phyloP scores from a whole-genome alignment of 1,284 basidiomycete species.

The Ganoderma lucidum region DNA sequence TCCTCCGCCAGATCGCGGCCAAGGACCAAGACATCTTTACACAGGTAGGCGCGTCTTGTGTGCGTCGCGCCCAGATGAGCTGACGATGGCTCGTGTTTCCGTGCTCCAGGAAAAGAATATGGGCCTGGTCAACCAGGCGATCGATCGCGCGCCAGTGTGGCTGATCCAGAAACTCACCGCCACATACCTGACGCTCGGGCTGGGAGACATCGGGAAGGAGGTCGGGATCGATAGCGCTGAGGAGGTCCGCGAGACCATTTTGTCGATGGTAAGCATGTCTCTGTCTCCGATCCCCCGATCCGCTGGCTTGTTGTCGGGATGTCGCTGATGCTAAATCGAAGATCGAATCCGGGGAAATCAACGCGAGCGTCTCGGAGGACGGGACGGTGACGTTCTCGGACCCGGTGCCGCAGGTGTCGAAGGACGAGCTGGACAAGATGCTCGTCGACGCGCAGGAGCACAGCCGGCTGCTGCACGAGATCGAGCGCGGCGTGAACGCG shows the following conservation, averaged over 20 bases:
- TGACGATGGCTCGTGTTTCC: not conserved
- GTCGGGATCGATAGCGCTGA: slow-evolving; percentile 64
- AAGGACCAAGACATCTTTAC: slow-evolving; percentile 63
- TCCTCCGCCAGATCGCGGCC: slow-evolving; percentile 53
- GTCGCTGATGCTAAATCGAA: slow-evolving; percentile 36
- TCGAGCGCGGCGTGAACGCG: slow-evolving; percentile 66
- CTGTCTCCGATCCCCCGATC: slow-evolving; percentile 1
- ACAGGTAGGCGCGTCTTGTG: slow-evolving; percentile 46
- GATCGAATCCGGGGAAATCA: slow-evolving; percentile 76
- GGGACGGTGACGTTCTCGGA: slow-evolving; percentile 80
- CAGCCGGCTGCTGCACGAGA: slow-evolving; percentile 52
- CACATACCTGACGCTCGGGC: slow-evolving; percentile 79
- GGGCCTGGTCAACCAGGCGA: slow-evolving; percentile 71
- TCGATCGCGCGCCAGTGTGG: slow-evolving; percentile 76
- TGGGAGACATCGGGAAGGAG: slow-evolving; percentile 71
- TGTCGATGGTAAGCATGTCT: slow-evolving; percentile 70
- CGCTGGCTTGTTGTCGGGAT: not conserved
- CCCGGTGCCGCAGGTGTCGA: slow-evolving; percentile 64
- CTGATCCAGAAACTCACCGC: slow-evolving; percentile 78
- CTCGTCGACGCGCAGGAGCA: slow-evolving; percentile 69
- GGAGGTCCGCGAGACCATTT: slow-evolving; percentile 64
- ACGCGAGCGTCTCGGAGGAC: slow-evolving; percentile 66
- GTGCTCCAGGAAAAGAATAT: slow-evolving; percentile 68
- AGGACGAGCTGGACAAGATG: slow-evolving; percentile 69
- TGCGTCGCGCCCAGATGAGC: not conserved